A percentile compares a stretch with the other conserved stretches of the same genome.
These are phyloP conservation scores for Nitzschia sp. DNA, from an alignment of 108 stramenopile genomes.

Conservation along the genomic window DNA sequence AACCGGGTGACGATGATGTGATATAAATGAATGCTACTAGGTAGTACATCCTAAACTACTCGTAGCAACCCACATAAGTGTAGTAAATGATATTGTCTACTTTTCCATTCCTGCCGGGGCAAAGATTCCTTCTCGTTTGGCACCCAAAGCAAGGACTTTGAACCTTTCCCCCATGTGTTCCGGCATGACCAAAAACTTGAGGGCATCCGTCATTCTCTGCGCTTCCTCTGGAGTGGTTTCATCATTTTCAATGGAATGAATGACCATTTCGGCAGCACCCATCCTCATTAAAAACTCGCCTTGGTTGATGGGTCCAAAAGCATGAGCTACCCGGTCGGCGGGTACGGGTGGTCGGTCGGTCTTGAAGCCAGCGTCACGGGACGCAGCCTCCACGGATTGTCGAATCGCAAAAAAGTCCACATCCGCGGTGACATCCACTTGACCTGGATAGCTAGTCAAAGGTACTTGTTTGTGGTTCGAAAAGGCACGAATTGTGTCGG, in stretches of 20 bases:
- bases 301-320: constrained; percentile 88
- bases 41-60: too few relatives aligned
- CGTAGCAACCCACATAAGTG: too few relatives aligned
- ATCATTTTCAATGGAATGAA: constrained; percentile 65
- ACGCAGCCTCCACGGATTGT: constrained; percentile 47
- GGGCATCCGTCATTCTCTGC: constrained; percentile 64
- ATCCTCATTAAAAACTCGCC: constrained; percentile 88
- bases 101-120: constrained; percentile 40
- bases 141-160: constrained; percentile 80
- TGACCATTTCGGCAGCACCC: constrained; percentile 76
- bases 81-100: neutral
- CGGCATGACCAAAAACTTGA: constrained; percentile 80
- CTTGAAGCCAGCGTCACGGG: neutral
- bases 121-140: constrained; percentile 50
- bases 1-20: too few relatives aligned
- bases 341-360: neutral
- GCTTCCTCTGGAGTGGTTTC: constrained; percentile 85
- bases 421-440: constrained; percentile 95
- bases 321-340: constrained; percentile 36
- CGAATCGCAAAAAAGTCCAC: constrained; percentile 93
- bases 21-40: too few relatives aligned
- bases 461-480: constrained; percentile 82
- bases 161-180: constrained; percentile 92
- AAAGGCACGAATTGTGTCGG: constrained; percentile 90
- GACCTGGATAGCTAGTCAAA: constrained; percentile 83